Base-by-base conservation (phyloP, 805 yeast species). In the Hemisphaericaspora nanyangensis region DNA sequence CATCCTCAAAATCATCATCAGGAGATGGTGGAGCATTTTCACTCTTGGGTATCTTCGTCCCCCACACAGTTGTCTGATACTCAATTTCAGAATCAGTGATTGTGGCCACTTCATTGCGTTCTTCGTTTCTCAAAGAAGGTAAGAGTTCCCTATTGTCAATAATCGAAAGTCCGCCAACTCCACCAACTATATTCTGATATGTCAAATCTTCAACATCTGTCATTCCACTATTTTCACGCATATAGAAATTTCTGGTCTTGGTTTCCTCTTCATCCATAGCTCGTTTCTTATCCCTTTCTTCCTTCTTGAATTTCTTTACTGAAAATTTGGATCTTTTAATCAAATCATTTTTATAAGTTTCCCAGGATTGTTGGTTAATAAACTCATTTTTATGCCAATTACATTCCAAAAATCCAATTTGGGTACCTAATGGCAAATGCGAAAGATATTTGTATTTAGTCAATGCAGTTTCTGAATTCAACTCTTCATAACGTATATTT, bases 351-450 rank as follows among this genome's bases (percentile, higher is more conserved):
- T 72, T 68, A 56, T 79, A 84, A 19, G 56, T 52, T 2, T 63
- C 61, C 70, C 64, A 69, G 38, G 58, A 60, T 37, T 60, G 70
- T n/a, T 44, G 43, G 17, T 47, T 39, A 8, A 68, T 49, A 36
- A 39, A 57, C 40, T 59, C 66, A 48, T 59, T 66, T 12, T 58
- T 44, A 24, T 40, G 45, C 98, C 98, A 91, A 55, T 87, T 82
- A 37, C 96, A 75, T 51, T 93, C 98, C 39, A 93, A 55, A 46
- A 86, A 80, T 8, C 89, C 95, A 31, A 91, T 59, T 37, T 83
- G 85, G 0, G 96, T 83, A 1, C 97, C 97, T 20, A 77, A 56
- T 0, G 99, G 97, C 17, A 89, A 61, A 58, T 91, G 91, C 1
- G 85, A 73, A 40, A 93, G 61, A 56, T 85, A 88, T 58, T 88